phyloP scores from a whole-genome alignment of 768 basidiomycete genomes.

The Tylopilus felleus region DNA sequence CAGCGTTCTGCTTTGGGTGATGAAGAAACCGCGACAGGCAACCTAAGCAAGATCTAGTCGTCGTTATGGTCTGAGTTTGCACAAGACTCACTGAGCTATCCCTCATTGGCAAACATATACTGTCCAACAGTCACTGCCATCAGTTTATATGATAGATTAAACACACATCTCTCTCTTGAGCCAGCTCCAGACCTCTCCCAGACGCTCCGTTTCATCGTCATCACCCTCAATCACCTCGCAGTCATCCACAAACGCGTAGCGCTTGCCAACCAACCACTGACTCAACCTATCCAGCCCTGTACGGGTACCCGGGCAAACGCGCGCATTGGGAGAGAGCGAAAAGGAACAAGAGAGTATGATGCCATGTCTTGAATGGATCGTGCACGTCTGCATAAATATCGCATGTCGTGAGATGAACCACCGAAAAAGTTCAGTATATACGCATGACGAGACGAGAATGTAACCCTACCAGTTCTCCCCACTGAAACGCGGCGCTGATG shows the following conservation, averaged over 20 bases:
- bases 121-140: neutral
- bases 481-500: conserved; percentile 40
- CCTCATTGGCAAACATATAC: neutral
- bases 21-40: too few species aligned
- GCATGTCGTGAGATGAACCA: neutral
- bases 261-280: conserved; percentile 30
- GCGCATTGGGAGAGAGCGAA: neutral
- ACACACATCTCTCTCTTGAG: conserved; percentile 21
- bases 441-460: conserved; percentile 7
- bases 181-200: conserved; percentile 27
- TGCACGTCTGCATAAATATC: conserved; percentile 30
- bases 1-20: too few species aligned
- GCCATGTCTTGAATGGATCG: conserved; percentile 65
- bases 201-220: neutral
- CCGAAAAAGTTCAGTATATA: neutral
- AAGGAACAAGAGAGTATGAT: conserved; percentile 32
- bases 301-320: neutral
- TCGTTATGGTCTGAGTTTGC: neutral
- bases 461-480: conserved; percentile 46
- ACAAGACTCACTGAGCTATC: neutral
- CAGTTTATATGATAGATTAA: neutral
- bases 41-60: neutral
- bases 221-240: conserved; percentile 6
- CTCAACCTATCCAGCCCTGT: conserved; percentile 20
- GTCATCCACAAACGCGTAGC: conserved; percentile 39